A percentile compares a stretch with the other conserved stretches of the same genome.
phyloP scores from a whole-genome alignment of 2,329 filamentous ascomycete genomes.

The Macrophomina phaseolina region DNA sequence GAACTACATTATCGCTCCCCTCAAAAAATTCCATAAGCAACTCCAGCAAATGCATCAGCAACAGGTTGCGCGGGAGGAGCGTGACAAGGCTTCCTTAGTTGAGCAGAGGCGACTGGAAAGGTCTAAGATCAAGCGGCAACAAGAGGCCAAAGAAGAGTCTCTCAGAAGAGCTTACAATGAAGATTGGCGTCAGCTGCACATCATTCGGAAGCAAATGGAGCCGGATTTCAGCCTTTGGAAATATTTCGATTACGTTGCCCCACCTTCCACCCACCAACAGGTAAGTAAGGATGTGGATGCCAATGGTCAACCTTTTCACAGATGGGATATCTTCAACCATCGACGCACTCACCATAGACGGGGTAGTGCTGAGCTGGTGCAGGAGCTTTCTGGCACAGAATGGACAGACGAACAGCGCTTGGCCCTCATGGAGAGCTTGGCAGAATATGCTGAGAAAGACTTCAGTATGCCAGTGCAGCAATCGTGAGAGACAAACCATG shows the following conservation, averaged over 20 bases:
- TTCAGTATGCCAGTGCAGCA: conserved; percentile 33
- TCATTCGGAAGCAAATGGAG: conserved; percentile 15
- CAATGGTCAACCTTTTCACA: conserved; percentile 48
- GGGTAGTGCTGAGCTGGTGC: conserved; percentile 36
- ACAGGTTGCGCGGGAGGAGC: neutral
- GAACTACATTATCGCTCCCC: conserved; percentile 35
- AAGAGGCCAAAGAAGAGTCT: neutral
- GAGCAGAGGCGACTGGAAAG: neutral
- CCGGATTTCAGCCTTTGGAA: neutral
- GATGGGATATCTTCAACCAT: conserved; percentile 42
- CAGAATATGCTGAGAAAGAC: conserved; percentile 29
- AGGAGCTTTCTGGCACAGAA: conserved; percentile 28
- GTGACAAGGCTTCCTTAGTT: neutral
- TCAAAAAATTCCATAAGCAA: conserved; percentile 28
- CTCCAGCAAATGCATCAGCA: neutral
- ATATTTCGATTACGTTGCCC: neutral
- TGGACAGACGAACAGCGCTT: conserved; percentile 43
- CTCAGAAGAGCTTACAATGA: neutral
- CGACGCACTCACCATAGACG: conserved; percentile 25
- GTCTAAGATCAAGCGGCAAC: neutral
- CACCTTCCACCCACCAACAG: neutral
- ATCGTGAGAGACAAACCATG: neutral
- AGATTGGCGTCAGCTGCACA: conserved; percentile 17
- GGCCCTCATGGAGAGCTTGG: conserved; percentile 41
- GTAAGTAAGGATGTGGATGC: conserved; percentile 39